Base-by-base conservation (phyloP, 257 asterid genomes). In the Ballota nigra region DNA sequence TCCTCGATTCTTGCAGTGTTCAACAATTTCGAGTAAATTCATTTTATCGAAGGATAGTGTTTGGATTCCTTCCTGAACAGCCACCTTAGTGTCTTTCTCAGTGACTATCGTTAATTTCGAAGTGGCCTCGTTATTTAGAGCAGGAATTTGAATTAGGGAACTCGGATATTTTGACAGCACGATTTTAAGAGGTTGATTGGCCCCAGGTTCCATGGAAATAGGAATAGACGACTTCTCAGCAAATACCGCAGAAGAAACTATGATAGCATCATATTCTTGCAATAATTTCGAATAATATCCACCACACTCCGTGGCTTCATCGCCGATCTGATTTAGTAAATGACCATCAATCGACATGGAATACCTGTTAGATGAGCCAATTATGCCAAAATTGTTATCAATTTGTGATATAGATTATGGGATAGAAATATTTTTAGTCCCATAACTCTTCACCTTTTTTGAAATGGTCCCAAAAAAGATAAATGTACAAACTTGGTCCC, bases 281-380 rank as follows among this genome's bases (percentile, higher is more conserved):
- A 95, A 68, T 75, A 95, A 72, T 69, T 82, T 86, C 13, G 99
- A 95, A 85, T 95, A 91, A 73, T 91, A 92, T 65, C 97, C 98
- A 22, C 95, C 97, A 69, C 83, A 65, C 53, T 88, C 86, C 5
- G 18, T 43, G 69, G 82, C 98, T 66, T 74, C 87, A 33, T 83
- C 85, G 55, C 91, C 87, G 10, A 88, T 76, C 75, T 79, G 86
- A 82, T 89, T 77, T 10, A 79, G 70, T 63, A 83, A 8, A 36
- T 63, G 84, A 23, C 99, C 99, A 64, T 86, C 80, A 33, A 88
- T 86, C 8, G 99, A 84, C 73, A 92, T 80, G 65, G 99, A 84
- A 81, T 87, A 94, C 86, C 98, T 89, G 75, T 74, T 69, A 71
- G 31, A 79, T 15, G 67, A 69, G 31, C 51, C 69, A 63, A 68